These are phyloP conservation scores for Pseudocercospora fijiensis DNA, from an alignment of 2,329 filamentous ascomycete genomes.

Conservation along the genomic window DNA sequence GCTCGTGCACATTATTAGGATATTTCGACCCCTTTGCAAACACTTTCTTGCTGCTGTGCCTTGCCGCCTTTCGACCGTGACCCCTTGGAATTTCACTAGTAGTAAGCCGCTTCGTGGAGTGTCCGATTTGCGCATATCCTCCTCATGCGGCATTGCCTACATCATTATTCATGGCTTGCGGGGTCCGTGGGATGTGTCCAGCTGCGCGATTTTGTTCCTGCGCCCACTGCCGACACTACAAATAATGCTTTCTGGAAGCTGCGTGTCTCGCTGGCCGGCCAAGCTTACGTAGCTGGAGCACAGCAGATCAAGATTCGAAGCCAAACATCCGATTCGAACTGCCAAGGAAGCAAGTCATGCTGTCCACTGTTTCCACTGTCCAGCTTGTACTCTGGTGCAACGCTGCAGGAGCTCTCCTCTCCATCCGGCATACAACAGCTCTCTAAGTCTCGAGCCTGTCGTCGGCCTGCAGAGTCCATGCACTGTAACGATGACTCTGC, in stretches of 20 bases:
- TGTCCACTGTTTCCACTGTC: too few relatives aligned
- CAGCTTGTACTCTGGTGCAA: neutral
- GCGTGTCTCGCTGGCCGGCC: neutral
- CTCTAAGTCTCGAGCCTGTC: neutral
- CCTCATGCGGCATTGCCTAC: neutral
- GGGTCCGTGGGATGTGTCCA: neutral
- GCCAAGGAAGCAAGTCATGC: neutral
- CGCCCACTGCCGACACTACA: slow-evolving; percentile 1
- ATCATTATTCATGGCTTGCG: neutral
- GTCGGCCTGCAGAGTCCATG: neutral
- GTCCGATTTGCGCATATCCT: neutral
- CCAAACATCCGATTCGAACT: neutral
- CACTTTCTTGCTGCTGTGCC: neutral
- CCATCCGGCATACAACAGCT: neutral
- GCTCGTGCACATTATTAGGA: neutral
- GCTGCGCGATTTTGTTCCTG: slow-evolving; percentile 3
- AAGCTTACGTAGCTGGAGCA: neutral
- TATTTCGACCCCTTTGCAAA: neutral
- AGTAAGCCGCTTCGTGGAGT: neutral
- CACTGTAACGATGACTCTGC: neutral
- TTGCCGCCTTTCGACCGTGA: neutral
- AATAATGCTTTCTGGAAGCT: slow-evolving; percentile 2
- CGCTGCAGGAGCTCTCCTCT: neutral
- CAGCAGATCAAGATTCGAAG: neutral
- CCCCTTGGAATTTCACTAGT: neutral